Evolutionary conservation across 2,329 filamentous ascomycete species (phyloP).

Genomic region (Fusarium solani-melongenae): DNA sequence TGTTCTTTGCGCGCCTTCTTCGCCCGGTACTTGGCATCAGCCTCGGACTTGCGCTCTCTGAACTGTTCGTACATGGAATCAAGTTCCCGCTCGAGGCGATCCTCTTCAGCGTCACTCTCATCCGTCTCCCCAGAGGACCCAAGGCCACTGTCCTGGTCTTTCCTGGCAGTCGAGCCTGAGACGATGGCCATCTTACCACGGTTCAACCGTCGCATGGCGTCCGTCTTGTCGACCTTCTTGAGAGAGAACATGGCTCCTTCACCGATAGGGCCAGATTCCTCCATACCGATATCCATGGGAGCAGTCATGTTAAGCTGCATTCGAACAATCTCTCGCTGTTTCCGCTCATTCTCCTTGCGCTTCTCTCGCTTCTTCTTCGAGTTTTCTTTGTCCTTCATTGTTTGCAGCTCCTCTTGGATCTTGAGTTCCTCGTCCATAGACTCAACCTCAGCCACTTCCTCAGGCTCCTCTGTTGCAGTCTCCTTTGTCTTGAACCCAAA

Average conservation of each 20-base stretch:
- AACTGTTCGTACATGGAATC: conserved; percentile 90
- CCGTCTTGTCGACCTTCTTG: conserved; percentile 81
- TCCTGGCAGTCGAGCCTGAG: conserved; percentile 63
- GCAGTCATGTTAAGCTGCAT: conserved; percentile 98
- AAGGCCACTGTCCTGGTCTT: conserved; percentile 70
- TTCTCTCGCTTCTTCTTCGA: conserved; percentile 84
- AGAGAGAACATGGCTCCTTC: conserved; percentile 89
- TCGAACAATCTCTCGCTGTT: conserved; percentile 92
- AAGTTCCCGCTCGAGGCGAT: conserved; percentile 84
- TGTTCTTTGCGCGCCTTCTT: conserved; percentile 88
- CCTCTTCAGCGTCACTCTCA: conserved; percentile 81
- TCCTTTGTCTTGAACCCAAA: conserved; percentile 89
- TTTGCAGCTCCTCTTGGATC: conserved; percentile 88
- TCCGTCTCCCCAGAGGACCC: conserved; percentile 66
- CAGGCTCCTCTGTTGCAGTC: conserved; percentile 57
- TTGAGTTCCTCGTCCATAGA: conserved; percentile 94
- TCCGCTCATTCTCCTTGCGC: conserved; percentile 90
- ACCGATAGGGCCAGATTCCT: conserved; percentile 81
- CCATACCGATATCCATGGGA: conserved; percentile 94
- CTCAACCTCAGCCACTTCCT: conserved; percentile 84
- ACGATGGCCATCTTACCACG: conserved; percentile 83
- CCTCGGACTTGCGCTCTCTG: conserved; percentile 79
- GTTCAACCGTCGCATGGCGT: conserved; percentile 68
- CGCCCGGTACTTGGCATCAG: conserved; percentile 88
- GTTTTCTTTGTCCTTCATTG: conserved; percentile 81